Evolutionary conservation across 2,329 filamentous ascomycete genomes (phyloP), one percentile per base, ranked within the genome.

Genomic region (Neonectria sp.): DNA sequence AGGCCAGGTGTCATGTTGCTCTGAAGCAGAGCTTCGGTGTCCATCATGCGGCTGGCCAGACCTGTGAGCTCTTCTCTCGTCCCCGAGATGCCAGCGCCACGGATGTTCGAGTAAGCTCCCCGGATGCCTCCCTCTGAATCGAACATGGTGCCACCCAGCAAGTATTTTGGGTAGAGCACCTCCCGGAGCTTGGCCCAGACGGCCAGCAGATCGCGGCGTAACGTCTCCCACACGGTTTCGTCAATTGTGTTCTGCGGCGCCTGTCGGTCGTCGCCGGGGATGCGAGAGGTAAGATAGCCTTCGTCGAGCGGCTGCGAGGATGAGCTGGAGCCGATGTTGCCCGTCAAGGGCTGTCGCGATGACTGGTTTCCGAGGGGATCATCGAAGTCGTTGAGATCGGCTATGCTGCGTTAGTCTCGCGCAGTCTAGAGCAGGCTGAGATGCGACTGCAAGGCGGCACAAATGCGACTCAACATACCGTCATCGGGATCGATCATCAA

Each of bases 161-260:
- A 88, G 83, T 98, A 98, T 78, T 95, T 95, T 21, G 96, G 96
- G 82, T 94, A 99, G 68, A 99, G 89, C 45, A 99, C 96, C 85
- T 98, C 95, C 81, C 93, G 92, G 91, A 99, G 94, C 87, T 99
- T 99, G 83, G 94, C 93, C 95, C 96, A 98, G 40, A 98, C 94
- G 29, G 95, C 96, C 8, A 95, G 83, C 72, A 99, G 84, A 81
- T 99, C 96, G 73, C 96, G 92, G 59, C 93, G 94, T 68, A 99
- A 86, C n/a, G 96, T 99, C 49, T 95, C 94, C 96, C 96, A 99
- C 46, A 99, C 96, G 2, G 91, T 92, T 84, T 99, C 96, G 81
- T 99, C 96, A 80, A 99, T 97, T 52, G 96, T 99, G 83, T 97
- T 97, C 72, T 92, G 91, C 8, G 95, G 90, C 17, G 96, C 95